These are phyloP conservation scores for Elsinoe arachidis DNA, from an alignment of 2,329 filamentous ascomycete species.

Conservation along the genomic window DNA sequence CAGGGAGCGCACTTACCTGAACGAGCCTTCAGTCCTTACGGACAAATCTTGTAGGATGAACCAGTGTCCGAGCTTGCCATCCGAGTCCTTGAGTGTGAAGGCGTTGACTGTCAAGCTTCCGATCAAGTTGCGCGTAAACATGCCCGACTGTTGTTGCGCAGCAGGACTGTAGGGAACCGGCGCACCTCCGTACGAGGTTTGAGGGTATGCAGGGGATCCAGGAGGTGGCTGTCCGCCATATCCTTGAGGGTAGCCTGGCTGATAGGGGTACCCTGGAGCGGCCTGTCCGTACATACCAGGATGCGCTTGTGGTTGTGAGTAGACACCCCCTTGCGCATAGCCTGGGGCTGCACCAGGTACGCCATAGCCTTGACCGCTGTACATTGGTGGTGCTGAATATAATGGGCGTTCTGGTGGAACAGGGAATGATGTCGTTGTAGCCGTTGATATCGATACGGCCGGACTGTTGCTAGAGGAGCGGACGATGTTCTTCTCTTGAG, in stretches of 20 bases:
- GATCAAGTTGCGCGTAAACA: conserved; percentile 93
- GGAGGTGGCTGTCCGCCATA: conserved; percentile 9
- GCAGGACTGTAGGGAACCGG: conserved; percentile 11
- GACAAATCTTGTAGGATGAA: conserved; percentile 94
- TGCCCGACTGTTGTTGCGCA: conserved; percentile 53
- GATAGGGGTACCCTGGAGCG: conserved; percentile 1
- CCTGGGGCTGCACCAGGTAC: conserved; percentile 11
- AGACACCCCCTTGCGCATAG: background rate
- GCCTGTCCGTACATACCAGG: conserved; percentile 7
- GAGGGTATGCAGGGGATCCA: conserved; percentile 15
- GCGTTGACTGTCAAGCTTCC: conserved; percentile 85
- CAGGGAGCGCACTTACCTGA: conserved; percentile 54
- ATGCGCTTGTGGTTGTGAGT: conserved; percentile 8
- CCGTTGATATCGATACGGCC: conserved; percentile 63
- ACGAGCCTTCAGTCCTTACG: conserved; percentile 83
- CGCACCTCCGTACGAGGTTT: background rate
- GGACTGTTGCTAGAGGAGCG: conserved; percentile 57
- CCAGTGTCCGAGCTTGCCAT: conserved; percentile 83
- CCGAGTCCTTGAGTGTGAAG: conserved; percentile 68
- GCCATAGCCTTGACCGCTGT: conserved; percentile 6
- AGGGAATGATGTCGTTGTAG: conserved; percentile 69
- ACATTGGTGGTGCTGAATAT: conserved; percentile 7
- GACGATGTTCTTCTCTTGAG: conserved; percentile 59
- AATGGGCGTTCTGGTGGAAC: conserved; percentile 32
- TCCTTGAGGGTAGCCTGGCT: conserved; percentile 1